These are phyloP conservation scores for Cercospora sesami DNA, from an alignment of 2,329 filamentous ascomycete genomes.

Conservation along the genomic window DNA sequence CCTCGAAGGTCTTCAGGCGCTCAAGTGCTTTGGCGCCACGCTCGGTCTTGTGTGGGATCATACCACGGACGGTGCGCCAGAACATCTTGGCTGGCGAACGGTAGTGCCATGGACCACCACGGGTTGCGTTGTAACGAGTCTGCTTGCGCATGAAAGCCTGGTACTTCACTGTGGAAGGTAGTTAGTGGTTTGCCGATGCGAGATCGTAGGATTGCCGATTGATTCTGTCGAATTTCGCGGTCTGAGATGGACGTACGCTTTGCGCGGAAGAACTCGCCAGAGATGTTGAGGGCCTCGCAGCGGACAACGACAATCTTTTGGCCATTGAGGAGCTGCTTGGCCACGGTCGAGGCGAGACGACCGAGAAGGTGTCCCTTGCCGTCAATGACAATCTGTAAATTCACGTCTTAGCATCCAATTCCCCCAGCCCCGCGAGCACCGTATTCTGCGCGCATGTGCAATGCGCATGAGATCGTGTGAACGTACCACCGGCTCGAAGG, in stretches of 20 bases:
- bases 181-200: constrained; percentile 10
- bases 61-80: constrained; percentile 99
- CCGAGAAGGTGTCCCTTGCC: constrained; percentile 99
- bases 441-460: not conserved
- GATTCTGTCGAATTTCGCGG: not conserved
- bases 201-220: constrained; percentile 8
- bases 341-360: constrained; percentile 95
- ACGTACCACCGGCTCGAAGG: constrained; percentile 67
- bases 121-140: constrained; percentile 99
- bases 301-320: constrained; percentile 99
- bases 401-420: constrained; percentile 20
- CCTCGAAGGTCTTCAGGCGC: constrained; percentile 99
- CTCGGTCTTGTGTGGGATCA: constrained; percentile 99
- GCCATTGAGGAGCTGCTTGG: constrained; percentile 97
- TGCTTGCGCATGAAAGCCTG: constrained; percentile 99
- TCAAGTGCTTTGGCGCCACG: constrained; percentile 94
- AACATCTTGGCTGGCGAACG: constrained; percentile 98
- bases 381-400: constrained; percentile 87
- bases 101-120: constrained; percentile 99
- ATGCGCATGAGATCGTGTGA: not conserved
- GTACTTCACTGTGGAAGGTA: constrained; percentile 84
- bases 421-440: not conserved
- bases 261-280: constrained; percentile 99
- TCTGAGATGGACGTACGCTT: constrained; percentile 78
- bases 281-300: constrained; percentile 99